These are phyloP conservation scores for Magnusiomyces ingens DNA, from an alignment of 1,139 yeast genomes.

Conservation along the genomic window DNA sequence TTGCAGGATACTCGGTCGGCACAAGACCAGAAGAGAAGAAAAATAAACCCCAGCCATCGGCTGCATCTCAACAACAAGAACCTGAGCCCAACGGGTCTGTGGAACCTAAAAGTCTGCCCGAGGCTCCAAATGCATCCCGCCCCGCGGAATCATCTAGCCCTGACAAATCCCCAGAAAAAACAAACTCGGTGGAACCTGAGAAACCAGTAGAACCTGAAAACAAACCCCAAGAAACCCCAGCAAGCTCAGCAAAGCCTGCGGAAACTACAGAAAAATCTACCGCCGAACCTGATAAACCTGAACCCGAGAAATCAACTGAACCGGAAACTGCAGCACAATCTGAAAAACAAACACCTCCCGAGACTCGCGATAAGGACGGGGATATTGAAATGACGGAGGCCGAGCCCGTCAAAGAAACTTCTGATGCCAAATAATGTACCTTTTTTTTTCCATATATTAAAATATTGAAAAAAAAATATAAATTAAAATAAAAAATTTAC, in stretches of 20 bases:
- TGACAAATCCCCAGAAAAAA: conserved; percentile 5
- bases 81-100: not conserved
- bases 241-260: conserved; percentile 1
- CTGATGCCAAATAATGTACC: too few species aligned
- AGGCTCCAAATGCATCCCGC: too few species aligned
- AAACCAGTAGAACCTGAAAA: conserved; percentile 6
- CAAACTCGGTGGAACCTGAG: not conserved
- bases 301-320: conserved; percentile 7
- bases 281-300: not conserved
- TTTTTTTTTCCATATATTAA: not conserved
- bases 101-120: not conserved
- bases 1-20: conserved; percentile 24
- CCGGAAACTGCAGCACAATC: not conserved
- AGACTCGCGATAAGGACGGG: conserved; percentile 10
- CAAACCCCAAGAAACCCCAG: conserved; percentile 1
- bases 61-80: not conserved
- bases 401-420: not conserved
- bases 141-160: not conserved
- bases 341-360: conserved; percentile 4
- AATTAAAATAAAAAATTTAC: not conserved
- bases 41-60: conserved; percentile 9
- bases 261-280: conserved; percentile 2
- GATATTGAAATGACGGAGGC: conserved; percentile 21
- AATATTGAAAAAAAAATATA: not conserved
- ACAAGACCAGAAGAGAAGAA: conserved; percentile 15